Base-by-base conservation (phyloP, 352 stramenopile genomes). In the Phytophthora hibernalis region DNA sequence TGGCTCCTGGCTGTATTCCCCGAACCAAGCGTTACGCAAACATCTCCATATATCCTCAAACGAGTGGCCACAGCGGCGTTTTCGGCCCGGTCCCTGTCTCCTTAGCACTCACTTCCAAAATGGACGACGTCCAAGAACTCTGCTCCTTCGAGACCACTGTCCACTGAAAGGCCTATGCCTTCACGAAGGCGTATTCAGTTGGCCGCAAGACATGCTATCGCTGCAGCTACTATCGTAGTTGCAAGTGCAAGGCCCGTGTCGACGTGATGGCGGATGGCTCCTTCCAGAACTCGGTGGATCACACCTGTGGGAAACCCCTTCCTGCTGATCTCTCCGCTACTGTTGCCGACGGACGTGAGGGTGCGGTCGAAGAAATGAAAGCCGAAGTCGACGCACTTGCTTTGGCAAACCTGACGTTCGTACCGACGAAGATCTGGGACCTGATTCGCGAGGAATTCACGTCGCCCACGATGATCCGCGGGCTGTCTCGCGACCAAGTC, bases 321-420 rank as follows among this genome's bases (percentile, higher is more conserved):
- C 0, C 31, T 15, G 16, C 8, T n/a, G 16, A 38, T n/a, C 16
- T 1, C 2, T 40, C 20, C 2, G 30, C 54, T 15, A 30, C 18
- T 10, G 31, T 30, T 5, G 35, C 28, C 35, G 40, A 54, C 9
- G 13, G 42, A 2, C 9, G 53, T 15, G 31, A 48, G 20, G 37
- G 31, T 57, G 57, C 44, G 21, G 47, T 42, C 18, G 38, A 58
- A 22, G 55, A 54, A 5, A 63, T 63, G 43, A 49, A 63, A n/a
- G 15, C 20, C 4, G 21, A 63, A 26, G 31, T 54, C 5, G 55
- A 43, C 31, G 28, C 31, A 6, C 31, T 55, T 2, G 55, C 55
- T 13, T n/a, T 65, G 21, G 10, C 47, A 20, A 58, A 59, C 30
- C 6, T 52, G 21, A 47, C 47, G 6, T 8, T 58, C 1, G 35